Evolutionary conservation across 352 stramenopile species (phyloP).

Genomic region (Pythium rhizo-oryzae): DNA sequence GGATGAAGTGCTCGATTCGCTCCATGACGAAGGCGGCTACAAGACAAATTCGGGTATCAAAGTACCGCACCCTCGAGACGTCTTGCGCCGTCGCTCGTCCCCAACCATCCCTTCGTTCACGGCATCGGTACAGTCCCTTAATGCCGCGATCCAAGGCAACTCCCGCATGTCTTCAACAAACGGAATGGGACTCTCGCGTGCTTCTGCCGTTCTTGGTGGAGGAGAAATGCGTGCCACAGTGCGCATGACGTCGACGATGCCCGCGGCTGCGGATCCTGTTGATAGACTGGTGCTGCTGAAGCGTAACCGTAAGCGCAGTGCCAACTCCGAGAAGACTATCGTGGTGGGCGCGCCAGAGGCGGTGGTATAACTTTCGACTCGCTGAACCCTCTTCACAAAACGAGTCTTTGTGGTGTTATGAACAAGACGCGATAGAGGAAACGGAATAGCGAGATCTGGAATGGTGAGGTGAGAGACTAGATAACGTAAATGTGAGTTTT

Average conservation of each 20-base stretch:
- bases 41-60: constrained; percentile 45
- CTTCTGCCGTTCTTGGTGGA: constrained; percentile 21
- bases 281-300: constrained; percentile 80
- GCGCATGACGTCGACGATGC: constrained; percentile 47
- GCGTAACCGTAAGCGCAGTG: constrained; percentile 69
- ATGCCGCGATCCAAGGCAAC: constrained; percentile 74
- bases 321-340: constrained; percentile 86
- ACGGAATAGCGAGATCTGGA: background rate
- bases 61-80: constrained; percentile 49
- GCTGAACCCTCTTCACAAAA: no score
- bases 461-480: background rate
- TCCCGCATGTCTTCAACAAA: constrained; percentile 51
- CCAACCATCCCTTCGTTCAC: constrained; percentile 89
- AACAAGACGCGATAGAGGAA: background rate
- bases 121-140: constrained; percentile 80
- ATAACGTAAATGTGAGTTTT: constrained; percentile 3
- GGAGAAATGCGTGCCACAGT: constrained; percentile 55
- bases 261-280: constrained; percentile 54
- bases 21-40: constrained; percentile 53
- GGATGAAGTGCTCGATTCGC: constrained; percentile 76
- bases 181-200: constrained; percentile 18
- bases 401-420: background rate
- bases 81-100: constrained; percentile 74
- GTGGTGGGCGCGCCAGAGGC: constrained; percentile 84
- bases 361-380: constrained; percentile 53